Evolutionary conservation across 2,329 filamentous ascomycete genomes (phyloP), one percentile per base, ranked within the genome.

Genomic region (Keithomyces neogunnii): DNA sequence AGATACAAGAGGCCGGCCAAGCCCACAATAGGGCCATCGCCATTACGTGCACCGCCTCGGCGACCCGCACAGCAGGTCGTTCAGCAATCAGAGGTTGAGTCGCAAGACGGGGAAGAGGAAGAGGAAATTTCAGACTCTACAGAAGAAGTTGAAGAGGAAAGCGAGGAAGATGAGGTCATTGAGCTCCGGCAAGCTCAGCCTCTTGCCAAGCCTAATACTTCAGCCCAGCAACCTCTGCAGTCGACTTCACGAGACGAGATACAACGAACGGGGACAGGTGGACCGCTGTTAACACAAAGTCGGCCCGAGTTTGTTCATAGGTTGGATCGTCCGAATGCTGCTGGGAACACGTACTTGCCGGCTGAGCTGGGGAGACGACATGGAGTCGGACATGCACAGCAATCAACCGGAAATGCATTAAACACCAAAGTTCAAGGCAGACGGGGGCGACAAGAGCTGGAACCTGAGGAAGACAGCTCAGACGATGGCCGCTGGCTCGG

Each of bases 171-270:
- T 2, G 47, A 49, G 46, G 29, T 32, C 9, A 44, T 44, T n/a
- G 29, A 47, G 38, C 51, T 45, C 19, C 49, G 40, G 11, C 8
- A 11, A 35, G 29, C 30, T 32, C 45, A 33, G 13, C 40, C 40
- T 29, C 2, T 31, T 9, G 50, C 35, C 26, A 40, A 49, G n/a
- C 52, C 46, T 9, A 63, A 63, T 11, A 63, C 61, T 4, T 59
- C 59, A n/a, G 55, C 53, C 19, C 54, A 49, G 6, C 53, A 35
- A 13, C 48, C 29, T 19, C 38, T 29, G 10, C 45, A 38, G 7
- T 26, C 11, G 8, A 19, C 29, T 38, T 28, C 36, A n/a, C 29
- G 32, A 31, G 11, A 48, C 4, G 11, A 36, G 7, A 10, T 32
- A 35, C 51, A 46, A 39, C 45, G 36, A 48, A 51, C 45, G 3